Percentiles rank a stretch among this genome's conserved stretches.
Evolutionary conservation across 805 yeast genomes (phyloP).

Genomic region (Lipomyces oligophaga): DNA sequence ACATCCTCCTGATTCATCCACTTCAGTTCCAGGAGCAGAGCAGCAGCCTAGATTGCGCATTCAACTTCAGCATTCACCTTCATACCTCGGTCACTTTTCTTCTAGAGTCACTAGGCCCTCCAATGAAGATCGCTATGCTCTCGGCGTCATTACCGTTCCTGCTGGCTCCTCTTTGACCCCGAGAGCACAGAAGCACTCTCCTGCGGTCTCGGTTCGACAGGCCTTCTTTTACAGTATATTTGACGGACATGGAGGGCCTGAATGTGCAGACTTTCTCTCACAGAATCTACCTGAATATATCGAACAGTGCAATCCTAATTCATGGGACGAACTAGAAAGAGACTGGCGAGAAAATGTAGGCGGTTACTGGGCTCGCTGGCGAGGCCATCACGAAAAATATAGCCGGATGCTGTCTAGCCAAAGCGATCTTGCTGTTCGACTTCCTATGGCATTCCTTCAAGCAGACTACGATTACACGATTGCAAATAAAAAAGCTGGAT

Average conservation of each 20-base stretch:
- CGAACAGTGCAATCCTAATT: conserved; percentile 44
- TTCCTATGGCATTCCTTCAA: conserved; percentile 60
- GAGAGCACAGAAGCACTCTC: conserved; percentile 1
- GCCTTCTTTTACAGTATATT: conserved; percentile 72
- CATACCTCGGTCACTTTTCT: conserved; percentile 72
- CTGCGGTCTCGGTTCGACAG: conserved; percentile 29
- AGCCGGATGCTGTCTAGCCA: conserved; percentile 33
- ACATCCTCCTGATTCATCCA: not conserved
- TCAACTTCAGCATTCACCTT: conserved; percentile 60
- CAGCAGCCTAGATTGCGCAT: conserved; percentile 39
- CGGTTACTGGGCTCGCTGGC: conserved; percentile 83
- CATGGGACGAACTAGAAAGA: conserved; percentile 45
- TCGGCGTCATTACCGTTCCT: conserved; percentile 55
- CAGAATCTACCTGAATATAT: conserved; percentile 51
- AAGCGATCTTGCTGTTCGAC: conserved; percentile 55
- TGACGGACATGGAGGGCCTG: conserved; percentile 93
- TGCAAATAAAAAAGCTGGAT: conserved; percentile 47
- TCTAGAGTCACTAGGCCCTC: conserved; percentile 69
- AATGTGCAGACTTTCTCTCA: conserved; percentile 61
- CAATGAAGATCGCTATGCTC: conserved; percentile 79
- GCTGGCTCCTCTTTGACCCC: conserved; percentile 33
- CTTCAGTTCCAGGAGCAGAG: not conserved
- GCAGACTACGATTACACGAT: conserved; percentile 57
- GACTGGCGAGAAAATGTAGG: conserved; percentile 60
- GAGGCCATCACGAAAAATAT: conserved; percentile 44